A percentile compares a stretch with the other conserved stretches of the same genome.
These are phyloP conservation scores for Mycena amicta DNA, from an alignment of 768 basidiomycete genomes.

Conservation along the genomic window DNA sequence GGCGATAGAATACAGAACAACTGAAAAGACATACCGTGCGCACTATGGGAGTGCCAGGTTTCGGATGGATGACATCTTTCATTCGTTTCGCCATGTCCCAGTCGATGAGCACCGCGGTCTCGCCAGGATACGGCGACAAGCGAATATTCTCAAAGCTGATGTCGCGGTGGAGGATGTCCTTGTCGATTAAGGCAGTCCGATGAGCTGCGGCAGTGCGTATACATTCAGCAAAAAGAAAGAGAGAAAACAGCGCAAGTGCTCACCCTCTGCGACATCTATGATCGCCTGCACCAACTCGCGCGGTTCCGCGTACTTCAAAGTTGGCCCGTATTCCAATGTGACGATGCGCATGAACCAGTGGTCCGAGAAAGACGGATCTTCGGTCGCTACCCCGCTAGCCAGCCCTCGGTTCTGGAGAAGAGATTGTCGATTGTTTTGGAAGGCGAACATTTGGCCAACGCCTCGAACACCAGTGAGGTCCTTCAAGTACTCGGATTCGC, in stretches of 20 bases:
- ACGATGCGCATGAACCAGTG: slow-evolving; percentile 18
- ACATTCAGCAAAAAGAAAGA: neutral
- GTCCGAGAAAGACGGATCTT: neutral
- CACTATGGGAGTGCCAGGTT: too few species aligned
- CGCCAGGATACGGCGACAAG: neutral
- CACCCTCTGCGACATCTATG: slow-evolving; percentile 22
- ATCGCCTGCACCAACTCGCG: slow-evolving; percentile 21
- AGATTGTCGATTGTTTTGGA: slow-evolving; percentile 7
- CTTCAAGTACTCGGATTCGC: slow-evolving; percentile 18
- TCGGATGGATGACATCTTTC: too few species aligned
- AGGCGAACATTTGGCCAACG: slow-evolving; percentile 22
- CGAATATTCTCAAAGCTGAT: slow-evolving; percentile 29
- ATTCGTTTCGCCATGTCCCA: slow-evolving; percentile 5
- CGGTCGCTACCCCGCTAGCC: neutral
- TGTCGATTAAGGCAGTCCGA: slow-evolving; percentile 10
- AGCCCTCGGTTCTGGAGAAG: neutral
- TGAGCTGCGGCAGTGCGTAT: slow-evolving; percentile 14
- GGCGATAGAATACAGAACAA: neutral
- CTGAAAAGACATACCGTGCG: neutral
- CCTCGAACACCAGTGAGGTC: slow-evolving; percentile 14
- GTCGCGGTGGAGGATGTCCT: slow-evolving; percentile 30
- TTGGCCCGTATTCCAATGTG: slow-evolving; percentile 14
- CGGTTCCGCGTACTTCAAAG: slow-evolving; percentile 11
- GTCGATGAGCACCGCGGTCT: slow-evolving; percentile 1
- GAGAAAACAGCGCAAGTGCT: neutral